These are phyloP conservation scores for Myrica gale DNA, from an alignment of 306 rosid genomes.

Conservation along the genomic window DNA sequence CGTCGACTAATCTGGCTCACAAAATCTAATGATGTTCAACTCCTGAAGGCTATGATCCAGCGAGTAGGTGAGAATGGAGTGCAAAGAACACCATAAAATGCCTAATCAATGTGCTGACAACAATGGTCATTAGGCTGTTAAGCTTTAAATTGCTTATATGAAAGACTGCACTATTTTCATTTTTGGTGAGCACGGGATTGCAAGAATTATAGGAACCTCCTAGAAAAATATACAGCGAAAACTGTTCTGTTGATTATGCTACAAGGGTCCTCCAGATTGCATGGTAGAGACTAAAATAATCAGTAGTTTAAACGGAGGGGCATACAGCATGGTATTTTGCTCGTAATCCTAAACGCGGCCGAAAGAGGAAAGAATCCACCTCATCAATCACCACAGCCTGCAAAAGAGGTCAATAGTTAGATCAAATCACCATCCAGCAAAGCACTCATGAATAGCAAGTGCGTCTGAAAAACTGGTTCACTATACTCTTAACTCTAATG, in stretches of 20 bases:
- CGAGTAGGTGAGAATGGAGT: background rate
- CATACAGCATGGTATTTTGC: constrained; percentile 93
- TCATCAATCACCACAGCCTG: constrained; percentile 90
- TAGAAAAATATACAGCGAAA: background rate
- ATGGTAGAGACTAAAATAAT: background rate
- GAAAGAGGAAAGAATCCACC: constrained; percentile 93
- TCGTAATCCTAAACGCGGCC: constrained; percentile 79
- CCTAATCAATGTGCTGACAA: background rate
- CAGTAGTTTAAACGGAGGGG: constrained; percentile 11
- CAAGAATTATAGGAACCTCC: background rate
- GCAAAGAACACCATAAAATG: background rate
- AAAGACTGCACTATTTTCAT: too few relatives aligned
- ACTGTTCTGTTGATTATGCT: background rate
- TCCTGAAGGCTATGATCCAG: background rate
- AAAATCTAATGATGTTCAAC: background rate
- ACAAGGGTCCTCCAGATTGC: constrained; percentile 19
- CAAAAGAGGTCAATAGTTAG: background rate
- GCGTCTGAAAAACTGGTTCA: background rate
- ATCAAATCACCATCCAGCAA: background rate
- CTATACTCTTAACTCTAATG: background rate
- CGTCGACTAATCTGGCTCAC: background rate
- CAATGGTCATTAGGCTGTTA: background rate
- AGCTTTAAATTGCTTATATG: too few relatives aligned
- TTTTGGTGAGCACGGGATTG: background rate
- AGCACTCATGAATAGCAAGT: background rate